Evolutionary conservation across 176 grass and related monocot genomes (phyloP).

Genomic region (Ampelocalamus luodianensis): DNA sequence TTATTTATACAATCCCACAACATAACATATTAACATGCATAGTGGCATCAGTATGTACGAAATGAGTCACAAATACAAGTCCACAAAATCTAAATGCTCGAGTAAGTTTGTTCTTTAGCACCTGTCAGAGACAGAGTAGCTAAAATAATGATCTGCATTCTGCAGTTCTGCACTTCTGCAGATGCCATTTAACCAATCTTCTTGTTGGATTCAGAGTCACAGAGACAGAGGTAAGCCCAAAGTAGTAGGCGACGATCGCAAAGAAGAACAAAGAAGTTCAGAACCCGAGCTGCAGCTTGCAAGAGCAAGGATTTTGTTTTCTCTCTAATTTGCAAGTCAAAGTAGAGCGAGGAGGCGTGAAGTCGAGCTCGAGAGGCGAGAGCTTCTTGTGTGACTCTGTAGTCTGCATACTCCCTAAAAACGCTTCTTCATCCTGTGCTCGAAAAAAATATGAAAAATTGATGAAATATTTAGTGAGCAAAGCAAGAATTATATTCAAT

Average conservation of each 20-base stretch:
- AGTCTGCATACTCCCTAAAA: constrained; percentile 68
- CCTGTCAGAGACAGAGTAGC: background rate
- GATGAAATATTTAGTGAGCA: background rate
- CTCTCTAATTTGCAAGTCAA: background rate
- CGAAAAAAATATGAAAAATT: background rate
- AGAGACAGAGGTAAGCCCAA: constrained; percentile 42
- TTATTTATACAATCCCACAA: background rate
- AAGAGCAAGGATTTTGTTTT: constrained; percentile 15
- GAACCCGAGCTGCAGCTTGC: constrained; percentile 39
- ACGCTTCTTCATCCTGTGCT: constrained; percentile 61
- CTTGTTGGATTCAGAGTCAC: constrained; percentile 44
- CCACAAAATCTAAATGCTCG: background rate
- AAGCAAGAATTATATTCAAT: background rate
- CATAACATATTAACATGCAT: no score
- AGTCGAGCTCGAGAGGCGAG: constrained; percentile 65
- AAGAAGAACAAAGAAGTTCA: constrained; percentile 37
- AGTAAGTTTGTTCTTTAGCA: background rate
- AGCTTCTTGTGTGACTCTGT: constrained; percentile 69
- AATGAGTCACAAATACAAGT: background rate
- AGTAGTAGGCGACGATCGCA: constrained; percentile 45
- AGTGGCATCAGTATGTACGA: background rate
- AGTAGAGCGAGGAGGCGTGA: constrained; percentile 47
- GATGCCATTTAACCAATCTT: constrained; percentile 28
- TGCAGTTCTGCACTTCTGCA: no score
- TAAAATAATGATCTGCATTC: background rate